A percentile compares a stretch with the other conserved stretches of the same genome.
phyloP scores from a whole-genome alignment of 2,329 filamentous ascomycete genomes.

The Stenocarpella maydis region DNA sequence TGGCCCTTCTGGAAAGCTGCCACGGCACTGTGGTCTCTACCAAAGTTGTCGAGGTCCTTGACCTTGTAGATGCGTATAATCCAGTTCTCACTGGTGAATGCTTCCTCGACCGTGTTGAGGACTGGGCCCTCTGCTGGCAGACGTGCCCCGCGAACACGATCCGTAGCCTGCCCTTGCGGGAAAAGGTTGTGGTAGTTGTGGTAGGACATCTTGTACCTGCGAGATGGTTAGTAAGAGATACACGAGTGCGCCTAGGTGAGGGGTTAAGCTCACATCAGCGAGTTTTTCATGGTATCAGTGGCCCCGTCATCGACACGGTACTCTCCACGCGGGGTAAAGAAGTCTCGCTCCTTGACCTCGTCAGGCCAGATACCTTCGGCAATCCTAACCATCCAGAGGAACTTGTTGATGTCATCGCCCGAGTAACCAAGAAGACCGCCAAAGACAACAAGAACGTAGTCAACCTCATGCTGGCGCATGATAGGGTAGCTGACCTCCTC shows the following conservation, averaged over 20 bases:
- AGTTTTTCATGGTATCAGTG: conserved; percentile 98
- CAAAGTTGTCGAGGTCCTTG: conserved; percentile 97
- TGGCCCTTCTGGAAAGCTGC: conserved; percentile 78
- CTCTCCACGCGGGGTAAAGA: conserved; percentile 92
- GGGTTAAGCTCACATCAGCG: conserved; percentile 80
- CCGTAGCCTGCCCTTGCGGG: conserved; percentile 86
- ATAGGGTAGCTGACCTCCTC: conserved; percentile 99
- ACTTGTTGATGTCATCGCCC: conserved; percentile 99
- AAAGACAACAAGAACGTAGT: conserved; percentile 98
- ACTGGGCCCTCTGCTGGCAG: conserved; percentile 86
- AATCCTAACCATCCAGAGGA: conserved; percentile 99
- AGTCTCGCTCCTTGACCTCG: conserved; percentile 95
- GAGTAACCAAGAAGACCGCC: conserved; percentile 96
- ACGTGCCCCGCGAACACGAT: conserved; percentile 83
- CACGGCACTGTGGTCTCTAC: conserved; percentile 79
- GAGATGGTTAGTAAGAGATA: conserved; percentile 41
- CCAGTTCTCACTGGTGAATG: conserved; percentile 99
- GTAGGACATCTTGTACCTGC: conserved; percentile 99
- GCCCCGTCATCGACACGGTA: conserved; percentile 94
- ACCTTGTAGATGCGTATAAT: conserved; percentile 99
- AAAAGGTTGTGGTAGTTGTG: conserved; percentile 96
- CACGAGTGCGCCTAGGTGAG: background rate
- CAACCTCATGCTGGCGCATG: conserved; percentile 97
- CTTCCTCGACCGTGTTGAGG: conserved; percentile 91
- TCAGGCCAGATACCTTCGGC: conserved; percentile 99